Conservation (phyloP, 129 eudicot species). For the Helianthus tuberosus region DNA sequence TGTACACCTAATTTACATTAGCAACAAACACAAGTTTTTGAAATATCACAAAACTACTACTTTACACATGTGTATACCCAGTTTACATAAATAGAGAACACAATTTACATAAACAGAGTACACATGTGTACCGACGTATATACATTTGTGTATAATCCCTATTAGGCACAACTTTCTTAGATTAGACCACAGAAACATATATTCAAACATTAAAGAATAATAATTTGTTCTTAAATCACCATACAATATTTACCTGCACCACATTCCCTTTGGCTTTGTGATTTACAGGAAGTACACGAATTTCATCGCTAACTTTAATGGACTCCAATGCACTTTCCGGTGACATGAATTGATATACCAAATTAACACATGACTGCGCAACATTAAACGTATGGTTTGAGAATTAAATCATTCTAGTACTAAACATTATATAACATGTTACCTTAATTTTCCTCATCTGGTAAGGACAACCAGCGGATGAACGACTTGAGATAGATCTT, state of each 20-base stretch:
- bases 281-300: constrained; percentile 65
- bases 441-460: constrained; percentile 75
- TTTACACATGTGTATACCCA: no score
- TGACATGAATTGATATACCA: constrained; percentile 71
- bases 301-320: constrained; percentile 62
- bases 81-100: no score
- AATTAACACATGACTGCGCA: constrained; percentile 72
- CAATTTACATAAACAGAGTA: no score
- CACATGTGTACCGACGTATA: no score
- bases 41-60: no score
- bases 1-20: no score
- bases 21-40: no score
- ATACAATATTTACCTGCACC: constrained; percentile 49
- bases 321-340: constrained; percentile 81
- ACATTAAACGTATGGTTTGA: constrained; percentile 4
- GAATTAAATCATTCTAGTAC: not conserved
- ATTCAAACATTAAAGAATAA: not conserved
- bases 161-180: constrained; percentile 22
- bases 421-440: not conserved
- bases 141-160: no score
- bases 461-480: constrained; percentile 89
- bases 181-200: not conserved
- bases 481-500: constrained; percentile 20
- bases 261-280: constrained; percentile 66
- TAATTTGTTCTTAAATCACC: not conserved